phyloP scores from a whole-genome alignment of 75 land plant genomes.

The Adiantum capillusveneris region DNA sequence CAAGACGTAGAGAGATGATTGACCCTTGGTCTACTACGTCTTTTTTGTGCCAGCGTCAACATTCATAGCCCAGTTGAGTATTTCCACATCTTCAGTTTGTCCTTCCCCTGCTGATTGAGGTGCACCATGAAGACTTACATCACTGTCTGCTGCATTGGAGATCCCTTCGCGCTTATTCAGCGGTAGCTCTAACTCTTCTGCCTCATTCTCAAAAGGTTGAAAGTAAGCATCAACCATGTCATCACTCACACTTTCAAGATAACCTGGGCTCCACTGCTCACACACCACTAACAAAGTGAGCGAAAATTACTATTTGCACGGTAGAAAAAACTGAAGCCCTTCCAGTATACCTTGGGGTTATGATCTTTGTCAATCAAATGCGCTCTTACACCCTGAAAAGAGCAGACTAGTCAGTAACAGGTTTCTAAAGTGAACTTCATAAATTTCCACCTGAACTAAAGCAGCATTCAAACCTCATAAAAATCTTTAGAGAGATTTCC shows the following conservation, averaged over 20 bases:
- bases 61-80: neutral
- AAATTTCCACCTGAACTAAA: neutral
- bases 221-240: slow-evolving; percentile 10
- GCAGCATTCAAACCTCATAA: slow-evolving; percentile 2
- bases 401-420: neutral
- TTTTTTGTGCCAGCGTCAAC: neutral
- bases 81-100: neutral
- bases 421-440: neutral
- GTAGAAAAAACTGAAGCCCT: too few relatives aligned
- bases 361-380: slow-evolving; percentile 5
- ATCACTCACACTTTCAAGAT: slow-evolving; percentile 1
- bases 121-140: neutral
- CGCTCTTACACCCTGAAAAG: slow-evolving; percentile 4
- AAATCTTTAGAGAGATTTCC: slow-evolving; percentile 7
- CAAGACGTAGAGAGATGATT: too few relatives aligned
- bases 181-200: slow-evolving; percentile 3
- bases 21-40: too few relatives aligned
- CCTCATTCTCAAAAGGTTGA: slow-evolving; percentile 4
- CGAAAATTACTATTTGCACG: neutral
- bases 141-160: neutral
- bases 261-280: slow-evolving; percentile 1
- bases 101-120: neutral
- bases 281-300: neutral
- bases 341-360: neutral
- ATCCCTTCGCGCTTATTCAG: neutral